Evolutionary conservation across 164 flowering plant species (phyloP).

Genomic region (Macadamia tetraphylla): DNA sequence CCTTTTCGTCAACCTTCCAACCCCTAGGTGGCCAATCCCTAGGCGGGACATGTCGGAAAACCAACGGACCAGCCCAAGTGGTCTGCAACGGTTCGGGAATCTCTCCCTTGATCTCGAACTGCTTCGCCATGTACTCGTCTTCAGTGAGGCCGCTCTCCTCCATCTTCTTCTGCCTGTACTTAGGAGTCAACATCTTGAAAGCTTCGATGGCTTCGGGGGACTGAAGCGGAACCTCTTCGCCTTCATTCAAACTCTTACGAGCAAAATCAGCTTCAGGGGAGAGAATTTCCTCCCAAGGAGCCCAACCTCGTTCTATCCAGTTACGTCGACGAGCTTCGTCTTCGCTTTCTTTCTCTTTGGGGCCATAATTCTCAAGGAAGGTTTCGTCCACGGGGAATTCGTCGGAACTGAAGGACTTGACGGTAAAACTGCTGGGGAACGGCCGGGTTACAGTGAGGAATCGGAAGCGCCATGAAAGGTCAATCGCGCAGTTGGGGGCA

Average conservation of each 20-base stretch:
- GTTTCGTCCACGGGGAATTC: constrained; percentile 81
- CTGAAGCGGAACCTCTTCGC: constrained; percentile 78
- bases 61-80: constrained; percentile 64
- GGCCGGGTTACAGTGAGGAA: constrained; percentile 9
- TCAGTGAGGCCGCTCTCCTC: constrained; percentile 74
- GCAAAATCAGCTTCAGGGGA: constrained; percentile 89
- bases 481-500: constrained; percentile 7
- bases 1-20: constrained; percentile 76
- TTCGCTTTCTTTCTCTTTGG: constrained; percentile 60
- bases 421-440: constrained; percentile 10
- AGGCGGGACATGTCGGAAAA: constrained; percentile 59
- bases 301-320: constrained; percentile 94
- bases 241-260: constrained; percentile 71
- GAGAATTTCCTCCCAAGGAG: constrained; percentile 96
- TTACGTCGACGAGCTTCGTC: constrained; percentile 72
- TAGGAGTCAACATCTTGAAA: constrained; percentile 69
- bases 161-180: constrained; percentile 61
- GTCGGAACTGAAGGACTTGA: constrained; percentile 48
- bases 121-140: constrained; percentile 71
- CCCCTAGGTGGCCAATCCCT: constrained; percentile 97
- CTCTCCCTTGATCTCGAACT: constrained; percentile 75
- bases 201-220: constrained; percentile 86
- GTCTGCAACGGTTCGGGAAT: constrained; percentile 67
- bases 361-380: constrained; percentile 47
- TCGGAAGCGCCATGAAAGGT: constrained; percentile 10